Evolutionary conservation across 78 protist genomes (phyloP).

Genomic region (Pigoraptor vietnamica): DNA sequence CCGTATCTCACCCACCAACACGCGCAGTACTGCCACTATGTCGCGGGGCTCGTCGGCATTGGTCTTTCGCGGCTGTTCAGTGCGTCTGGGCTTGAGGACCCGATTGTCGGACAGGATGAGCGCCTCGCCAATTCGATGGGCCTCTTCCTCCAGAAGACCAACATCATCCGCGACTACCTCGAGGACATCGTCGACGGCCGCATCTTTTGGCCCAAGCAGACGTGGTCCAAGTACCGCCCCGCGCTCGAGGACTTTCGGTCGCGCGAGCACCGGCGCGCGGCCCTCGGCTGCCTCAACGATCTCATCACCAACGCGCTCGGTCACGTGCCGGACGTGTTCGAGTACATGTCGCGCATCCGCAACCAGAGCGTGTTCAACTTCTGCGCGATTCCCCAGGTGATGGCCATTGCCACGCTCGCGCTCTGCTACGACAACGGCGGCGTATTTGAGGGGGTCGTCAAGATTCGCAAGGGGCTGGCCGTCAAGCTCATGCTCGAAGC

Average conservation of each 20-base stretch:
- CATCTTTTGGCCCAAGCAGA: constrained; percentile 86
- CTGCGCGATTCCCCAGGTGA: constrained; percentile 95
- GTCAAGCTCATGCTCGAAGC: constrained; percentile 10
- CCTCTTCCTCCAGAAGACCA: constrained; percentile 88
- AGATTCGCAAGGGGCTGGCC: constrained; percentile 86
- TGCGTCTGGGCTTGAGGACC: constrained; percentile 65
- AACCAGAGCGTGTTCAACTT: constrained; percentile 63
- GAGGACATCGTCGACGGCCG: constrained; percentile 84
- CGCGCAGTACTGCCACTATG: constrained; percentile 86
- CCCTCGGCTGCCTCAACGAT: constrained; percentile 80
- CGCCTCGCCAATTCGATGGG: constrained; percentile 84
- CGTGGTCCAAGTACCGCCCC: constrained; percentile 23
- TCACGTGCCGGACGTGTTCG: constrained; percentile 64
- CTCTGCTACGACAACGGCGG: constrained; percentile 68
- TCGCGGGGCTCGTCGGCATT: constrained; percentile 95
- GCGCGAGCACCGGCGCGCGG: constrained; percentile 30
- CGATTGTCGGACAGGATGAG: neutral
- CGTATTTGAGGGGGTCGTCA: constrained; percentile 78
- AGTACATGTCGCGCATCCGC: constrained; percentile 60
- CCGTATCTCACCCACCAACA: neutral
- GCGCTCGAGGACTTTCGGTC: constrained; percentile 21
- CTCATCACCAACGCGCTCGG: constrained; percentile 78
- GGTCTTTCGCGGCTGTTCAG: constrained; percentile 78
- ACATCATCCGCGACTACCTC: constrained; percentile 88
- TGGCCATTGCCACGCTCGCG: constrained; percentile 92